Conservation (phyloP, 2,329 filamentous ascomycete species). For the Sporothrix brasiliensis region DNA sequence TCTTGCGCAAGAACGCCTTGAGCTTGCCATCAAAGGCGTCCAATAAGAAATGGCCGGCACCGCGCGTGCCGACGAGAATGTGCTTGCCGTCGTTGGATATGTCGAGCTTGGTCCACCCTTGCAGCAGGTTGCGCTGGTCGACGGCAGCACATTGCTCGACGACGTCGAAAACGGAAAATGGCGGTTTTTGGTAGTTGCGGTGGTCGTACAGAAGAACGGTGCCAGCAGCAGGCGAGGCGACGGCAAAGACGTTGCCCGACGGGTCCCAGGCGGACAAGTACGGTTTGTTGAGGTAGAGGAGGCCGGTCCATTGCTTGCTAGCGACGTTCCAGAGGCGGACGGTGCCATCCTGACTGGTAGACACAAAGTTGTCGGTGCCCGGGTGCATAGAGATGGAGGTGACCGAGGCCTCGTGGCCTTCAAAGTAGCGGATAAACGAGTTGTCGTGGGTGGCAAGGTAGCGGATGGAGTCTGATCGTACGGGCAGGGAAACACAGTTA, state of each 20-base stretch:
- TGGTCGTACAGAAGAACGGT: conserved; percentile 87
- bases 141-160: conserved; percentile 56
- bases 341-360: conserved; percentile 86
- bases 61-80: conserved; percentile 80
- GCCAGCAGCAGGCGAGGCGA: conserved; percentile 79
- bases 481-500: neutral
- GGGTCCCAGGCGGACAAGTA: conserved; percentile 90
- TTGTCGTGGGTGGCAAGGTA: conserved; percentile 94
- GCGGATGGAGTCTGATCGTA: conserved; percentile 68
- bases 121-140: conserved; percentile 61
- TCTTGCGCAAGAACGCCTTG: conserved; percentile 70
- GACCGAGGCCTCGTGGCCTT: conserved; percentile 82
- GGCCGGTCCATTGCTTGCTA: conserved; percentile 77
- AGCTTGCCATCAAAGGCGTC: conserved; percentile 86
- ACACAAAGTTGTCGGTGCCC: conserved; percentile 86
- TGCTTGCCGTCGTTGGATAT: conserved; percentile 96
- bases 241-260: conserved; percentile 86
- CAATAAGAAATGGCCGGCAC: conserved; percentile 84
- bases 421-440: conserved; percentile 93
- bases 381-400: conserved; percentile 84
- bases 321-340: conserved; percentile 87
- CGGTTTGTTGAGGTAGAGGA: conserved; percentile 77
- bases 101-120: conserved; percentile 86
- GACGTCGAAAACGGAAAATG: conserved; percentile 85
- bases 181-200: conserved; percentile 89